A percentile compares a stretch with the other conserved stretches of the same genome.
These are phyloP conservation scores for Tulasnella sp. DNA, from an alignment of 768 basidiomycete species.

Conservation along the genomic window DNA sequence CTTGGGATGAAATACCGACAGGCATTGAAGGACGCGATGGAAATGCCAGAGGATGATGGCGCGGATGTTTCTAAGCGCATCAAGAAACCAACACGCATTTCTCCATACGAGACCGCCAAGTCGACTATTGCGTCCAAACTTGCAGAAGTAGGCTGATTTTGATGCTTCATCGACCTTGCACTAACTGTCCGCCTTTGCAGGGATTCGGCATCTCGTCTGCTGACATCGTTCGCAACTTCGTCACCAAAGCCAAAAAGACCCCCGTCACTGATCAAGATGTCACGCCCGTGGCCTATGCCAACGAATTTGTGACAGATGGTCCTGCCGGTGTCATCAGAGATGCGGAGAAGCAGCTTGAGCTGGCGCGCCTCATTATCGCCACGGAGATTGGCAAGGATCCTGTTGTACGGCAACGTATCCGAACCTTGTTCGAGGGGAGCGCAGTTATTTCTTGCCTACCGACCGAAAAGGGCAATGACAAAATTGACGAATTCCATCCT, in stretches of 20 bases:
- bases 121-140: slow-evolving; percentile 71
- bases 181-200: slow-evolving; percentile 40
- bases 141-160: slow-evolving; percentile 58
- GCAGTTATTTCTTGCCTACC: slow-evolving; percentile 76
- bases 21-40: slow-evolving; percentile 51
- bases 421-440: slow-evolving; percentile 67
- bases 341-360: slow-evolving; percentile 64
- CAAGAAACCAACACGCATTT: slow-evolving; percentile 79
- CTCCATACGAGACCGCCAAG: slow-evolving; percentile 79
- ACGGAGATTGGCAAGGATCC: slow-evolving; percentile 94
- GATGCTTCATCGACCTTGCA: slow-evolving; percentile 9
- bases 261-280: slow-evolving; percentile 79
- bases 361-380: slow-evolving; percentile 76
- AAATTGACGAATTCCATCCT: slow-evolving; percentile 46
- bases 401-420: slow-evolving; percentile 69
- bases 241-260: slow-evolving; percentile 41
- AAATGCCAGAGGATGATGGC: slow-evolving; percentile 34
- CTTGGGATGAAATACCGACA: slow-evolving; percentile 77
- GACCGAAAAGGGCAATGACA: slow-evolving; percentile 70
- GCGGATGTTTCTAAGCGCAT: slow-evolving; percentile 49
- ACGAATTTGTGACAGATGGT: slow-evolving; percentile 65
- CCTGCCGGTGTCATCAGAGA: slow-evolving; percentile 46
- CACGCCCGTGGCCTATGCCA: slow-evolving; percentile 74
- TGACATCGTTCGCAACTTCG: slow-evolving; percentile 81
- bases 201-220: slow-evolving; percentile 79